phyloP scores from a whole-genome alignment of 768 basidiomycete species.

The Tylopilus intermedius region DNA sequence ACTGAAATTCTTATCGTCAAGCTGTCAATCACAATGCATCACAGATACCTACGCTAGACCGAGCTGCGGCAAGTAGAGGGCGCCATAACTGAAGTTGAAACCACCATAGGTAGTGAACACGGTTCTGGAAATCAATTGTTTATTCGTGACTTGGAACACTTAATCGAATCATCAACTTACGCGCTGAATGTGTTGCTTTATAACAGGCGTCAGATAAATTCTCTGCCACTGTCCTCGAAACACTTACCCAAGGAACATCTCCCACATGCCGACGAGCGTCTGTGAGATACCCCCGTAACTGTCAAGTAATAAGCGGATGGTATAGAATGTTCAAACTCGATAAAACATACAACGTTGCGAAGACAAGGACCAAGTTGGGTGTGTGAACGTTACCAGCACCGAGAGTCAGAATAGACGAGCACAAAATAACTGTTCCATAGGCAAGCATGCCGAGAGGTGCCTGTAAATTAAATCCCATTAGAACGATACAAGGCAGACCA shows the following conservation, averaged over 20 bases:
- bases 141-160: neutral
- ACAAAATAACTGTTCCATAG: slow-evolving; percentile 28
- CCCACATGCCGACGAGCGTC: slow-evolving; percentile 30
- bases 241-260: slow-evolving; percentile 29
- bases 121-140: slow-evolving; percentile 9
- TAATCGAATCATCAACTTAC: neutral
- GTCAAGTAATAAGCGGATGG: neutral
- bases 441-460: slow-evolving; percentile 28
- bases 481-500: neutral
- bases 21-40: neutral
- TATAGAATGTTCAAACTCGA: no score
- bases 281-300: slow-evolving; percentile 31
- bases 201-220: slow-evolving; percentile 6
- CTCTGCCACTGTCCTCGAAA: neutral
- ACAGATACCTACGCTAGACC: slow-evolving; percentile 22
- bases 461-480: slow-evolving; percentile 7
- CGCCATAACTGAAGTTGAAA: slow-evolving; percentile 28
- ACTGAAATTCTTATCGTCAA: slow-evolving; percentile 10
- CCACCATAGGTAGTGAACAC: slow-evolving; percentile 28
- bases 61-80: slow-evolving; percentile 23
- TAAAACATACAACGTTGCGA: slow-evolving; percentile 24
- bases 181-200: slow-evolving; percentile 23
- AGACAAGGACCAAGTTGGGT: slow-evolving; percentile 26
- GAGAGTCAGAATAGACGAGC: slow-evolving; percentile 27
- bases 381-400: slow-evolving; percentile 15